Base-by-base conservation (phyloP, 768 basidiomycete genomes). In the Lepiota brunneoincarnata region DNA sequence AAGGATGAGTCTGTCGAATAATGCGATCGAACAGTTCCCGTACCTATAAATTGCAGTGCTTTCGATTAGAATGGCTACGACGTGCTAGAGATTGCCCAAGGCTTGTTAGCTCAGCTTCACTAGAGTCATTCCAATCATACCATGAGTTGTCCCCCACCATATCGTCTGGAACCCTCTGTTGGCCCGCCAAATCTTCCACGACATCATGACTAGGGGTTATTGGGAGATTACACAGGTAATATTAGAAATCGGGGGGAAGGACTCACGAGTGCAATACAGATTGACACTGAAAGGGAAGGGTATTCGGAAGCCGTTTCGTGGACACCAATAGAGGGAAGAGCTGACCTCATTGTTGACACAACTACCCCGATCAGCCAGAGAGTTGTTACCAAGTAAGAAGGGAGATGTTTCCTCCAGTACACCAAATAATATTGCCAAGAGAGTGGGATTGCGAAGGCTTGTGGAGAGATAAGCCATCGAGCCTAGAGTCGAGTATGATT, bases 21-120 rank as follows among this genome's bases (percentile, higher is more conserved):
- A 36, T n/a, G 40, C 15, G 6, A 20, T 23, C 31, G 9, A 10
- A 38, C 6, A 10, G 17, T 12, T 34, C 24, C 52, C 58, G 4
- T 28, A 61, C 60, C 55, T 59, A 38, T 61, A 63, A 23, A 63
- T 41, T n/a, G 57, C 51, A 14, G 59, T 59, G 18, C 59, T 59
- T 39, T 63, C 60, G 18, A 57, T 34, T 11, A 63, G 18, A 20
- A 61, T 57, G n/a, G 24, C 45, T 11, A 58, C 49, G 11, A 60
- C 28, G 49, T 51, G 40, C 49, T 51, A 5, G 4, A 12, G 24
- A 17, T 31, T n/a, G 18, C 14, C 24, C 18, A 37, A 2, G 15
- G 2, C 21, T n/a, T 28, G 39, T 40, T 4, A 21, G 39, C 4
- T 23, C 2, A 40, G 17, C 11, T 18, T 28, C 2, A 39, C 15